Evolutionary conservation across 306 rosid species (phyloP).

Genomic region (Nissolia schottii): DNA sequence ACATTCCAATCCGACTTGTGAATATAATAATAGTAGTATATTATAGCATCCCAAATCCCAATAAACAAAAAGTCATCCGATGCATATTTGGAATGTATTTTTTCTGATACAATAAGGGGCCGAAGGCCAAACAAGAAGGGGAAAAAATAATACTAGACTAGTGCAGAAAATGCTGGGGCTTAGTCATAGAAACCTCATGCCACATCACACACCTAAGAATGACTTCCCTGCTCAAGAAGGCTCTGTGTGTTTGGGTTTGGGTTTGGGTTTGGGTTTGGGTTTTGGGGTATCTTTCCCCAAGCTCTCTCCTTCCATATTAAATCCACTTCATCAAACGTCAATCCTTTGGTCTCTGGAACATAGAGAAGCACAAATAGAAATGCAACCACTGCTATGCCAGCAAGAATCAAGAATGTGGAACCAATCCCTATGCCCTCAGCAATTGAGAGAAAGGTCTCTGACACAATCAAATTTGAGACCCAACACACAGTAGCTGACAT

Average conservation of each 20-base stretch:
- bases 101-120: background rate
- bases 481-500: slow-evolving; percentile 90
- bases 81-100: background rate
- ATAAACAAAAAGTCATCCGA: background rate
- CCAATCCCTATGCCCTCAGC: slow-evolving; percentile 64
- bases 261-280: slow-evolving; percentile 29
- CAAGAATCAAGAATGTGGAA: slow-evolving; percentile 66
- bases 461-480: slow-evolving; percentile 82
- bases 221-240: slow-evolving; percentile 56
- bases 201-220: slow-evolving; percentile 16
- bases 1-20: background rate
- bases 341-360: slow-evolving; percentile 89
- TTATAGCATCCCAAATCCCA: background rate
- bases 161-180: background rate
- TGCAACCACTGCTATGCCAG: slow-evolving; percentile 55
- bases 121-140: background rate
- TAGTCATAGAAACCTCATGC: background rate
- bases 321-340: slow-evolving; percentile 93
- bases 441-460: slow-evolving; percentile 70
- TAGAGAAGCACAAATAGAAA: slow-evolving; percentile 53
- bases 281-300: slow-evolving; percentile 61
- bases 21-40: background rate
- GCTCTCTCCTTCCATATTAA: slow-evolving; percentile 88
- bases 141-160: background rate
- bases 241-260: slow-evolving; percentile 37